Evolutionary conservation across 2,329 filamentous ascomycete genomes (phyloP).

Genomic region (Penicillium sp.): DNA sequence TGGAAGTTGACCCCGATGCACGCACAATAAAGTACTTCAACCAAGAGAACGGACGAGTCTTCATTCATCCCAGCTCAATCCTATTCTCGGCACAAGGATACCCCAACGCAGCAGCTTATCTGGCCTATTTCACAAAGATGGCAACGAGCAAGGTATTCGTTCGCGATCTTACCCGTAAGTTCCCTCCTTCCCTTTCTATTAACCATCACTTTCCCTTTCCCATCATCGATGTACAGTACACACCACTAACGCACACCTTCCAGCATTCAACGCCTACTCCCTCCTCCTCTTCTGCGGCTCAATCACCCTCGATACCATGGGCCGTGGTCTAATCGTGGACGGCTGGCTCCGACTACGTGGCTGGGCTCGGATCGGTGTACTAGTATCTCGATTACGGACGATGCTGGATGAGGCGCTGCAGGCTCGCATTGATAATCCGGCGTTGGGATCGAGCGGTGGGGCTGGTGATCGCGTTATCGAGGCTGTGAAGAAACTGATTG

Average conservation of each 20-base stretch:
- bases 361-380: slow-evolving; percentile 92
- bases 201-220: background rate
- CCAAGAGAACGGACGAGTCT: slow-evolving; percentile 83
- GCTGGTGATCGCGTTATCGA: slow-evolving; percentile 65
- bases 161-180: slow-evolving; percentile 83
- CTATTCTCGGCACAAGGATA: slow-evolving; percentile 84
- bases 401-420: slow-evolving; percentile 88
- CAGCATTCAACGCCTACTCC: slow-evolving; percentile 83
- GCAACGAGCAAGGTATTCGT: slow-evolving; percentile 91
- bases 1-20: slow-evolving; percentile 92
- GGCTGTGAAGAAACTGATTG: slow-evolving; percentile 79
- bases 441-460: slow-evolving; percentile 57
- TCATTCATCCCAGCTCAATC: slow-evolving; percentile 88
- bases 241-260: slow-evolving; percentile 18
- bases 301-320: slow-evolving; percentile 84
- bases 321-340: slow-evolving; percentile 86
- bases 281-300: slow-evolving; percentile 86
- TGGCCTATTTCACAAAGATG: slow-evolving; percentile 92
- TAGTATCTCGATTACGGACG: slow-evolving; percentile 79
- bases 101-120: slow-evolving; percentile 73
- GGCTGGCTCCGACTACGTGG: slow-evolving; percentile 86
- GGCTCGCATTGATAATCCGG: slow-evolving; percentile 77
- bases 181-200: background rate
- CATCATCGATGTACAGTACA: slow-evolving; percentile 11
- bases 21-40: slow-evolving; percentile 91